Base-by-base conservation (phyloP, 768 basidiomycete genomes). In the Leccinum imitatum region DNA sequence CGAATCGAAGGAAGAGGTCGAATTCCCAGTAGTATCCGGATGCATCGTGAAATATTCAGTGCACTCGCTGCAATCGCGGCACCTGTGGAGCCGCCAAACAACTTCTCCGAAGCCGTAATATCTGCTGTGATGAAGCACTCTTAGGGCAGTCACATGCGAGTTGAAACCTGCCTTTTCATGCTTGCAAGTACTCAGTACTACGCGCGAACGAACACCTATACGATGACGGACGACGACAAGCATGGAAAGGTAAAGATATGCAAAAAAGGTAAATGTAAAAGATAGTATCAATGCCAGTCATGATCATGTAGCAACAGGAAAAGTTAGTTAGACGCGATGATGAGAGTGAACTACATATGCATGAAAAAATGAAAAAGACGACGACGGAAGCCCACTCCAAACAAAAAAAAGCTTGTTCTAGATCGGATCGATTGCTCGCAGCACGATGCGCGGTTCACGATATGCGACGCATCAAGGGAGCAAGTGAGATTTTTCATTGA, bases 401-500 rank as follows among this genome's bases (percentile, higher is more conserved):
- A 11, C 19, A 19, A n/a, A 19, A n/a, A 30, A 6, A 11, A 8
- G 3, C 39, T 27, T 10, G 19, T 15, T 15, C 37, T 37, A 14
- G 6, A 39, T 39, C 39, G 39, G 8, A 39, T 39, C 39, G 39
- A 39, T 17, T 39, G 7, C 39, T 13, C 8, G 39, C 0, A 6
- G 7, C 15, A 10, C 52, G 8, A 41, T 21, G 3, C 54, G 10
- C 56, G 35, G 35, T 37, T 14, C 35, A 37, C 2, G 6, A 37
- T 37, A 14, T 14, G 6, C 35, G 37, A 37, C 35, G 37, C 37
- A 15, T 71, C 63, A 72, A 44, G 66, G 62, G 37, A 73, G 60
- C 50, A 70, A 52, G 23, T 58, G 62, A 14, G 69, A 60, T 61
- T 73, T 73, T 59, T 73, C 71, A 19, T 60, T 59, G 52, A 60